A percentile compares a stretch with the other conserved stretches of the same genome.
Evolutionary conservation across 2,329 filamentous ascomycete genomes (phyloP).

Genomic region (Magnaporthiopsis incrustans): DNA sequence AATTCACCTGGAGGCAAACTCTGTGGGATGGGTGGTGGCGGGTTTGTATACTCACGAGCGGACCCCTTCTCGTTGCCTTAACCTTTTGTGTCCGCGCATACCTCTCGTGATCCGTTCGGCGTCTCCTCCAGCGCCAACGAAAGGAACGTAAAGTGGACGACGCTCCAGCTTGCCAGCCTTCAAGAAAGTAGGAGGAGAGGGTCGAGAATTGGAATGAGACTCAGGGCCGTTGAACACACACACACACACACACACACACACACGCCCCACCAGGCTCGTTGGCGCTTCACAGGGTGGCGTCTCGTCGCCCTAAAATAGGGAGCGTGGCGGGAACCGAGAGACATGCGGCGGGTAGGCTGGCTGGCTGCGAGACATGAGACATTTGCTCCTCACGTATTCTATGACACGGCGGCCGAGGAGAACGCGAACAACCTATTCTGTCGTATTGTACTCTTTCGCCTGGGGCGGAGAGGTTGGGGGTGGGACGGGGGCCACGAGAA

Average conservation of each 20-base stretch:
- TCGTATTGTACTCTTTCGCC: not conserved
- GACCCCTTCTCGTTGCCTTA: not conserved
- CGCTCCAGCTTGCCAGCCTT: conserved; percentile 7
- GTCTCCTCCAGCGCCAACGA: not conserved
- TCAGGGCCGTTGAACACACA: not conserved
- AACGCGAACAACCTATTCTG: not conserved
- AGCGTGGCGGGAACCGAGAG: not conserved
- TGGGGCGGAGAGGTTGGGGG: not conserved
- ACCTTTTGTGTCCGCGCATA: not conserved
- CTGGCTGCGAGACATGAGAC: not conserved
- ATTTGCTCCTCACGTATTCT: not conserved
- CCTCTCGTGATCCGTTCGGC: not conserved
- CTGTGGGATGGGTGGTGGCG: not conserved
- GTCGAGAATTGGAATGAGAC: not conserved
- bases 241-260: not conserved
- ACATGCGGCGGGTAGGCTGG: not conserved
- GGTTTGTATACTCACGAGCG: not conserved
- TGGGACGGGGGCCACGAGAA: not conserved
- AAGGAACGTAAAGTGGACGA: conserved; percentile 4
- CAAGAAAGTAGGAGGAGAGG: not conserved
- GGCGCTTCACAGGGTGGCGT: conserved; percentile 1
- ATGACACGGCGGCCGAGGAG: not conserved
- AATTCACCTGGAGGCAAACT: not conserved
- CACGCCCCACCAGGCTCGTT: too few species aligned
- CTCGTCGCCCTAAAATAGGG: conserved; percentile 3